Evolutionary conservation across 495 filamentous ascomycete genomes (phyloP), one percentile per base, ranked within the genome.

Genomic region (Tetracladium setigerum): DNA sequence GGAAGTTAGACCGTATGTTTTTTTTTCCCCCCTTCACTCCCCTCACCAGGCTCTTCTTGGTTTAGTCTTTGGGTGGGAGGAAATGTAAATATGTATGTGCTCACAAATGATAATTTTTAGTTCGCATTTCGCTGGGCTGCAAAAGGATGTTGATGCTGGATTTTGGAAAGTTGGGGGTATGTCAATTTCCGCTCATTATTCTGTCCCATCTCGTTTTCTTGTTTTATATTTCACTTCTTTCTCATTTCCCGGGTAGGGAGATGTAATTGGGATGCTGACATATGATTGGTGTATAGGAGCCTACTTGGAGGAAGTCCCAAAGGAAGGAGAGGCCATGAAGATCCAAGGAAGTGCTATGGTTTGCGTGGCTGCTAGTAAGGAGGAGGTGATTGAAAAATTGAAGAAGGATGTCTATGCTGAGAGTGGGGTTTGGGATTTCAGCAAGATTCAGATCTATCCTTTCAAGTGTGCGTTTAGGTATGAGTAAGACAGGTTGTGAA

Each of bases 391-490:
- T 33, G 69, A 83, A 59, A 55, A 73, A 8, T 57, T 96, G 38
- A 74, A 76, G 62, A 69, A 79, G 11, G 90, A 96, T 61, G 70
- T 88, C 6, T 95, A 95, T 57, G 66, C 69, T 14, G 66, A 58
- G 43, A 62, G 52, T n/a, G 83, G 77, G 0, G 86, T 96, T 12
- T 95, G 90, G 90, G 87, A 95, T 73, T 67, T 82, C 50, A 77
- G 83, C 14, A 89, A 86, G 62, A 46, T 54, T 44, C 55, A 65
- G 44, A 62, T 67, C 12, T 64, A 61, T 42, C 61, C 64, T 0
- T 62, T 65, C 46, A 65, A 63, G 52, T 58, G 54, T 46, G 63
- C 62, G 2, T 49, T 64, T 18, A 46, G 57, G 32, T 18, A 41
- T 17, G 51, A 55, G 27, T 52, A 27, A 27, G 31, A 44, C 6